Conservation (phyloP, 1,284 basidiomycete species). For the Pseudozyma hubeiensis region DNA sequence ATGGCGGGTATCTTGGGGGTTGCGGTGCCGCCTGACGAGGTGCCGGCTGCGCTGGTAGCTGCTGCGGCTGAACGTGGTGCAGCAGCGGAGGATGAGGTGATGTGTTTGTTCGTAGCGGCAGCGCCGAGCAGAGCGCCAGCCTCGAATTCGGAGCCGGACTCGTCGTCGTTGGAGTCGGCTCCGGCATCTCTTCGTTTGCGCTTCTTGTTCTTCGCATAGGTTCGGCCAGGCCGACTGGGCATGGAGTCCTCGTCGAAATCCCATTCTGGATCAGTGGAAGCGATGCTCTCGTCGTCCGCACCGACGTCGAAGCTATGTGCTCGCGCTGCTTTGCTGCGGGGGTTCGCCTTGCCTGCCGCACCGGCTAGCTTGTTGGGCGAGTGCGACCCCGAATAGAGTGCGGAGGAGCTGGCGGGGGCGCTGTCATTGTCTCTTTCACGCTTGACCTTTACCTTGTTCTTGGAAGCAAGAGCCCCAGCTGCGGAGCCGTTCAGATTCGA, state of each 20-base stretch:
- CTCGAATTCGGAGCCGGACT: conserved; percentile 51
- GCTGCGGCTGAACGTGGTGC: conserved; percentile 23
- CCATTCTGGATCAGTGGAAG: conserved; percentile 54
- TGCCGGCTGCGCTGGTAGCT: conserved; percentile 21
- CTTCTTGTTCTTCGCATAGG: conserved; percentile 54
- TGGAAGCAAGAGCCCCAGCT: conserved; percentile 9
- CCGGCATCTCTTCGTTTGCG: conserved; percentile 42
- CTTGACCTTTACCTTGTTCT: conserved; percentile 49
- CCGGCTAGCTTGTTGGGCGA: conserved; percentile 23
- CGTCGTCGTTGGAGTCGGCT: conserved; percentile 46
- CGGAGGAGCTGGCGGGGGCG: conserved; percentile 27
- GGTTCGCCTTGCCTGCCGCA: conserved; percentile 28
- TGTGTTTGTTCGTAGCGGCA: conserved; percentile 15
- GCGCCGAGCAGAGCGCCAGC: conserved; percentile 37
- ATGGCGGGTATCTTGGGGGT: conserved; percentile 38
- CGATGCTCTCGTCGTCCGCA: conserved; percentile 46
- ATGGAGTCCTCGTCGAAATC: conserved; percentile 56
- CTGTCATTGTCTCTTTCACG: conserved; percentile 44
- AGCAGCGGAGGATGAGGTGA: conserved; percentile 14
- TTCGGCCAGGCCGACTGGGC: conserved; percentile 52
- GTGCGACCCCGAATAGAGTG: conserved; percentile 26
- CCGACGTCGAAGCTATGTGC: conserved; percentile 30
- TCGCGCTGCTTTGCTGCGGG: conserved; percentile 37
- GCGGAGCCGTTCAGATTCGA: conserved; percentile 24
- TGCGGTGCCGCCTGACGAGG: conserved; percentile 7